Conservation (phyloP, 306 rosid genomes). For the Morella rubra region DNA sequence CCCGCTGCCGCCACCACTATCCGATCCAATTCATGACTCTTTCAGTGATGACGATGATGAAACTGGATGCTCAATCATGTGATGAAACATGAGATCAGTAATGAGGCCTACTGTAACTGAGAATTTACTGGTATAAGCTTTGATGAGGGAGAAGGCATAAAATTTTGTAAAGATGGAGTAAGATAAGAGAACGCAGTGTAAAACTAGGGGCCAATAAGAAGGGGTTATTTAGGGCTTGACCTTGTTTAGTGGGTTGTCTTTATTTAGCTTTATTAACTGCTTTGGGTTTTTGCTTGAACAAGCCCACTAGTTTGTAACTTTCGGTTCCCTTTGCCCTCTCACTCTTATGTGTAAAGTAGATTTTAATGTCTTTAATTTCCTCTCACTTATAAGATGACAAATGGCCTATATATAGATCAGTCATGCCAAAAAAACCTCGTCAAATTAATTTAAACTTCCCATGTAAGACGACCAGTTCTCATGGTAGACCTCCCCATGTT, state of each 20-base stretch:
- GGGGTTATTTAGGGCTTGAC: constrained; percentile 23
- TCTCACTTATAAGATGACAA: neutral
- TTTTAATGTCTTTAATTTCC: constrained; percentile 24
- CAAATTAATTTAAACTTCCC: neutral
- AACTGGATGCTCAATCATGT: constrained; percentile 67
- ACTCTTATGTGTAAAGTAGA: constrained; percentile 48
- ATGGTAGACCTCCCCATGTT: too few relatives aligned
- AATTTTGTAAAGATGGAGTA: constrained; percentile 34
- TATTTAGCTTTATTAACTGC: constrained; percentile 19
- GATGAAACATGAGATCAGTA: constrained; percentile 21
- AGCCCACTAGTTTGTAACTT: constrained; percentile 33
- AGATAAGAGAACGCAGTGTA: constrained; percentile 2
- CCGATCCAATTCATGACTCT: constrained; percentile 35
- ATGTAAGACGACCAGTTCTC: too few relatives aligned
- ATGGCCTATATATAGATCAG: neutral
- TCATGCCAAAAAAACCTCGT: neutral
- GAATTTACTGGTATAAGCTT: constrained; percentile 10
- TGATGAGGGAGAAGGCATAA: constrained; percentile 17
- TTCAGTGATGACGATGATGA: constrained; percentile 40
- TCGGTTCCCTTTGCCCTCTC: constrained; percentile 40
- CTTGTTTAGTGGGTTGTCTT: constrained; percentile 34
- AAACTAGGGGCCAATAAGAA: constrained; percentile 14
- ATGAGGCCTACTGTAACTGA: neutral
- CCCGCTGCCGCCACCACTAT: constrained; percentile 36
- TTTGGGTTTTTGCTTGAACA: constrained; percentile 36